Conservation (phyloP, 148 eudicot genomes). For the Vaccinium vitisidaea region DNA sequence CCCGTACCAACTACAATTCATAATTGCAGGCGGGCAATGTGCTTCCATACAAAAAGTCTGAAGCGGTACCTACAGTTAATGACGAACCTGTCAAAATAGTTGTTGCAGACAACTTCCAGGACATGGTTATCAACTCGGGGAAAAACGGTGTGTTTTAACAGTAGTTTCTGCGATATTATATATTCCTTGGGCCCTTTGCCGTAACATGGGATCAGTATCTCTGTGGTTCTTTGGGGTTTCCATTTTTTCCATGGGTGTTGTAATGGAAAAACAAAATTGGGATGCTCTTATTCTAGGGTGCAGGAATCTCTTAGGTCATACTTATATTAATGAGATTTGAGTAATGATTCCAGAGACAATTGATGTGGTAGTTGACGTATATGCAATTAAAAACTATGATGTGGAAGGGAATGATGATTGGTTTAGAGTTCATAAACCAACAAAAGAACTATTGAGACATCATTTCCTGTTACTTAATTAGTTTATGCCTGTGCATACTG, state of each 20-base stretch:
- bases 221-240: not conserved
- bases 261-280: not conserved
- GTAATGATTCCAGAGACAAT: not conserved
- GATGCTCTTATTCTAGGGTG: not conserved
- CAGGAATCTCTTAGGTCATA: not conserved
- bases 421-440: not conserved
- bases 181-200: not conserved
- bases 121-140: slow-evolving; percentile 54
- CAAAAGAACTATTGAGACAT: not conserved
- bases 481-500: not conserved
- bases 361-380: not conserved
- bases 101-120: slow-evolving; percentile 57
- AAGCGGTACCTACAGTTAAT: slow-evolving; percentile 56
- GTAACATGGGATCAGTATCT: not conserved
- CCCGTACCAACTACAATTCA: not conserved
- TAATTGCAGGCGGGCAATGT: slow-evolving; percentile 56
- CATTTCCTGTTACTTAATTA: not conserved
- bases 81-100: slow-evolving; percentile 71
- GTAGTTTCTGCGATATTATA: not conserved
- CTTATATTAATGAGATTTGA: not conserved
- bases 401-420: not conserved
- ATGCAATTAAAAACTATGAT: not conserved
- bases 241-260: not conserved
- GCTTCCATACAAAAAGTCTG: slow-evolving; percentile 51
- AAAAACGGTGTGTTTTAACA: slow-evolving; percentile 43